A percentile compares a stretch with the other conserved stretches of the same genome.
phyloP scores from a whole-genome alignment of 176 grass and related monocot species.

The Triticum urartu region DNA sequence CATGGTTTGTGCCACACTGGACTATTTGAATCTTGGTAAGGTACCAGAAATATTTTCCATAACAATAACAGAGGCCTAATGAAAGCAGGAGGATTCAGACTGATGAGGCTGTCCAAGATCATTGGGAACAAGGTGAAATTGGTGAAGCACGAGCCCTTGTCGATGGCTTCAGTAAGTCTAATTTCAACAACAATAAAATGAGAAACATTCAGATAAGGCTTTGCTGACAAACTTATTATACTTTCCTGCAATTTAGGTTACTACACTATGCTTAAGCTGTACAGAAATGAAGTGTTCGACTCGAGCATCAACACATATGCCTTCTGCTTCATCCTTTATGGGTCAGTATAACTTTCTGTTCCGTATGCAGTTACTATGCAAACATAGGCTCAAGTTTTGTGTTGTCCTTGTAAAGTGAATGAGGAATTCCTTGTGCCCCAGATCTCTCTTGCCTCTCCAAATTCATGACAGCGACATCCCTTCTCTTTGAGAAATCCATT shows the following conservation, averaged over 20 bases:
- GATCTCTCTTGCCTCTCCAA: conserved; percentile 4
- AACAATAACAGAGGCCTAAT: conserved; percentile 55
- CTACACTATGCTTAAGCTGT: conserved; percentile 68
- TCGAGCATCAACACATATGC: conserved; percentile 63
- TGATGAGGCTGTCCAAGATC: conserved; percentile 49
- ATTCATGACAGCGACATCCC: conserved; percentile 70
- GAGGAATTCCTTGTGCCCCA: too few species aligned
- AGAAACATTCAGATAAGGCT: background rate
- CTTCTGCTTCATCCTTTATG: conserved; percentile 82
- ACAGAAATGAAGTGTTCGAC: conserved; percentile 71
- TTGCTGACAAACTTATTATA: background rate
- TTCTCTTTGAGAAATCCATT: conserved; percentile 67
- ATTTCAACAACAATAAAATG: background rate
- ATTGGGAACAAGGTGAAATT: conserved; percentile 51
- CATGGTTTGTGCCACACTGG: background rate
- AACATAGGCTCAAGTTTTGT: too few species aligned
- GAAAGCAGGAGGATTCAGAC: conserved; percentile 71
- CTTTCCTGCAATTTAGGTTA: conserved; percentile 37
- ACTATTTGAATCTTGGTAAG: conserved; percentile 13
- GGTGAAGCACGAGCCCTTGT: conserved; percentile 32
- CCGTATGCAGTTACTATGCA: background rate
- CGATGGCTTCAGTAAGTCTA: conserved; percentile 66
- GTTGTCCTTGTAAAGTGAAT: too few species aligned
- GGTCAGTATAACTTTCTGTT: conserved; percentile 31
- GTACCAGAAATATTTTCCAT: conserved; percentile 58